Base-by-base conservation (phyloP, 352 stramenopile genomes). In the Pythium periplocum region DNA sequence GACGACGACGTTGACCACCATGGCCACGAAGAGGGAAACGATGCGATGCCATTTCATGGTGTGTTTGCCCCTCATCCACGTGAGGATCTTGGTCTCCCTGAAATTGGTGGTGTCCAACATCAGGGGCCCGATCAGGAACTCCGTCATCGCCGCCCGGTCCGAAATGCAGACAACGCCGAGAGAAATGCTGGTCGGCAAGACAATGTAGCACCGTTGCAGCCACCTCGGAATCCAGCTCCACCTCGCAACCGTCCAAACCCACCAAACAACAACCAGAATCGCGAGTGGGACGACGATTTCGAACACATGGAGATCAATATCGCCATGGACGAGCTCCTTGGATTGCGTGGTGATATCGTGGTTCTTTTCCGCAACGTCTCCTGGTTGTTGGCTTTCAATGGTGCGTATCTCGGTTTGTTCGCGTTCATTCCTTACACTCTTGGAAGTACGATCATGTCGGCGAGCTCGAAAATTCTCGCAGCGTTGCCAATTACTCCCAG, bases 311-410 rank as follows among this genome's bases (percentile, higher is more conserved):
- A 97, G 63, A 92, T 97, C 51, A 96, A 97, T 57, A 92, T 99
- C 38, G 94, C 96, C 1, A 84, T 99, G 64, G 96, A 99, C 61
- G 96, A 99, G 61, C 69, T 99, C 1, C 65, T 99, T n/a, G 96
- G 96, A 6, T 73, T 99, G 26, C 90, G 96, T 42, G 96, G 96
- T 2, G 95, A 98, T 34, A 68, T 98, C 40, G 69, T 93, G 46
- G 86, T 96, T 32, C 67, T 99, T 4, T 86, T 98, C 56, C 87
- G 96, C 30, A 99, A 99, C 60, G 80, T 98, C 4, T 91, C 97
- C 47, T 99, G 96, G 95, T 71, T 99, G 3, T 55, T 99, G 36
- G 92, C 96, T 8, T 99, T 99, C 72, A 98, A 98, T 63, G 96
- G 94, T 10, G 89, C 96, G 1, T 99, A 98, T 65, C 73, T 99